Conservation (phyloP, 495 filamentous ascomycete genomes). For the Aspergillus incahuasiensis region DNA sequence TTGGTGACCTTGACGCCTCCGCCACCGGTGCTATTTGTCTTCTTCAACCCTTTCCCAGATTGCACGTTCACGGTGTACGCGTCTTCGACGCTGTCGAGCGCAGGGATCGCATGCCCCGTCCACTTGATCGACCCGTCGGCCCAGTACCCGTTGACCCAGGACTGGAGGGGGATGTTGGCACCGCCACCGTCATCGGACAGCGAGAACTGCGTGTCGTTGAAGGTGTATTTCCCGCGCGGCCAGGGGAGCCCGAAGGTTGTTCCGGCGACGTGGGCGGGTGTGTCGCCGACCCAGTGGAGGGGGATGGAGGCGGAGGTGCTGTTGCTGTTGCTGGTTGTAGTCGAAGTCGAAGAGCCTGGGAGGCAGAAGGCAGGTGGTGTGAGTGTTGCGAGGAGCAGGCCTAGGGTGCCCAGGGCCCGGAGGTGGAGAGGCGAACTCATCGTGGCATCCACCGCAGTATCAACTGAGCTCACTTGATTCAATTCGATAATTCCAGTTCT, state of each 20-base stretch:
- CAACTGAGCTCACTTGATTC: neutral
- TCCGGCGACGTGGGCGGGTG: conserved; percentile 26
- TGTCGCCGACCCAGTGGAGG: conserved; percentile 36
- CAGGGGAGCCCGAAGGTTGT: conserved; percentile 42
- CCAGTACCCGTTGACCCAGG: conserved; percentile 43
- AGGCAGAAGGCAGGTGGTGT: neutral
- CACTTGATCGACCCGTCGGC: conserved; percentile 45
- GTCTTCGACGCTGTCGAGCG: conserved; percentile 5
- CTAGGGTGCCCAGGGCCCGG: neutral
- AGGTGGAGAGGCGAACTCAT: neutral
- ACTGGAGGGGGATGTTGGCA: conserved; percentile 28
- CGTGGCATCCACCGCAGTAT: neutral
- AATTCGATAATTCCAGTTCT: neutral
- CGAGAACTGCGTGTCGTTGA: conserved; percentile 26
- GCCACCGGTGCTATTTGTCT: neutral
- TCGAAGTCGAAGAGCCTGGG: neutral
- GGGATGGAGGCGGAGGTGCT: conserved; percentile 8
- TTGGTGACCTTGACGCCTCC: conserved; percentile 6
- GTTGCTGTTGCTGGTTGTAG: no score
- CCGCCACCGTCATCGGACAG: conserved; percentile 7
- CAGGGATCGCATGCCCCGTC: conserved; percentile 38
- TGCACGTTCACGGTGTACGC: conserved; percentile 16
- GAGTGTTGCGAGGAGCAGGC: neutral
- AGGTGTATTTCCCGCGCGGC: conserved; percentile 33
- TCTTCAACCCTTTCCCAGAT: conserved; percentile 2